These are phyloP conservation scores for Psilocybe sp. DNA, from an alignment of 768 basidiomycete species.

Conservation along the genomic window DNA sequence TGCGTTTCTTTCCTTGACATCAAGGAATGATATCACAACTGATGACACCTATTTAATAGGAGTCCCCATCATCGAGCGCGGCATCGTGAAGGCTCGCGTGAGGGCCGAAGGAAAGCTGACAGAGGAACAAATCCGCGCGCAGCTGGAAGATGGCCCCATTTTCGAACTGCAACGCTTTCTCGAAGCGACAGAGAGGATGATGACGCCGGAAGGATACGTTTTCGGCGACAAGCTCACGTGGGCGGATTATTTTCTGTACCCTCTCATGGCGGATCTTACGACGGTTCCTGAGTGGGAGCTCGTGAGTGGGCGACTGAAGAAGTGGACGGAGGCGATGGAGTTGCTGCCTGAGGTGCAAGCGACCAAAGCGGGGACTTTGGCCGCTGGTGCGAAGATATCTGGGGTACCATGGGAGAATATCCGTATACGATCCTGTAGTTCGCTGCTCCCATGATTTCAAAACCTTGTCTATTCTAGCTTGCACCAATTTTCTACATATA, in stretches of 20 bases:
- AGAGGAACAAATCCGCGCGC: too few species aligned
- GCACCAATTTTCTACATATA: too few species aligned
- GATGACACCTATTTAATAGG: not conserved
- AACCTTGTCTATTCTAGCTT: too few species aligned
- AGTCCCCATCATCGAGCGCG: not conserved
- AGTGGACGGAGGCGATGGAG: conserved; percentile 26
- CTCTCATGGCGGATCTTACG: conserved; percentile 26
- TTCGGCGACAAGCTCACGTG: conserved; percentile 27
- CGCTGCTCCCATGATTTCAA: too few species aligned
- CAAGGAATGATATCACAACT: too few species aligned
- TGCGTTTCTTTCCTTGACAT: conserved; percentile 14
- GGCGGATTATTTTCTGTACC: conserved; percentile 32
- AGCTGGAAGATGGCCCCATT: conserved; percentile 10
- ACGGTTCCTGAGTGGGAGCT: conserved; percentile 27
- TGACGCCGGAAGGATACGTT: conserved; percentile 20
- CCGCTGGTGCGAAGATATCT: conserved; percentile 20
- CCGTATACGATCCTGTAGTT: too few species aligned
- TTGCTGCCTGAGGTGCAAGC: conserved; percentile 22
- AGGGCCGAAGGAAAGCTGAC: too few species aligned
- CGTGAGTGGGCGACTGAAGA: conserved; percentile 11
- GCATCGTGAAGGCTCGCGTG: too few species aligned
- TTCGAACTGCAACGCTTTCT: conserved; percentile 20
- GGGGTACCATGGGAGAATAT: too few species aligned
- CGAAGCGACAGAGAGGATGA: conserved; percentile 21
- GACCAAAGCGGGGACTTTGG: conserved; percentile 25